phyloP scores from a whole-genome alignment of 139 green algal species.

The Pedinophyceae sp. region DNA sequence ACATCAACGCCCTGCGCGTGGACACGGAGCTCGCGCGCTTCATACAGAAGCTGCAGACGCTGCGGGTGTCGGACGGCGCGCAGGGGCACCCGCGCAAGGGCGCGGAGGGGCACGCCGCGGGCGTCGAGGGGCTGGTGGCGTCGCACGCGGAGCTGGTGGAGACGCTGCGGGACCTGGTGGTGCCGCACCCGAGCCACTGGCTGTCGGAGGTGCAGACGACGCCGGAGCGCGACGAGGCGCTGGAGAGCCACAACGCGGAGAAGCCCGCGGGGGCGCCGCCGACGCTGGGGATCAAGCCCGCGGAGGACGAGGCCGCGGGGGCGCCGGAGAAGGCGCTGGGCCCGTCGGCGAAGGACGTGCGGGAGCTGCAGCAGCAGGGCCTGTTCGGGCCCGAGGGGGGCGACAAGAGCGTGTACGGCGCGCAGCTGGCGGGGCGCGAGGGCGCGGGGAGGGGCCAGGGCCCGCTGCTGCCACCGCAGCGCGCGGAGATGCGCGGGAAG shows the following conservation, averaged over 20 bases:
- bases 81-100: not conserved
- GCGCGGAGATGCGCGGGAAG: constrained; percentile 10
- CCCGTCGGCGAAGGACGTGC: not conserved
- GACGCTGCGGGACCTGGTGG: not conserved
- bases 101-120: too few relatives aligned
- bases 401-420: not conserved
- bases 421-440: not conserved
- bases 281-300: not conserved
- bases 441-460: not conserved
- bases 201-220: not conserved
- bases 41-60: constrained; percentile 33
- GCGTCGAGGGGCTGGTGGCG: not conserved
- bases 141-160: not conserved
- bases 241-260: not conserved
- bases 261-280: not conserved
- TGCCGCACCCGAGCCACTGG: not conserved
- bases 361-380: not conserved
- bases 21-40: constrained; percentile 46
- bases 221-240: not conserved
- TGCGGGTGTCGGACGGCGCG: not conserved
- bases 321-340: not conserved
- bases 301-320: not conserved
- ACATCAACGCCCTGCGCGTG: constrained; percentile 54
- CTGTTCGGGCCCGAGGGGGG: not conserved
- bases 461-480: constrained; percentile 19